Evolutionary conservation across 2,329 filamentous ascomycete genomes (phyloP).

Genomic region (Diaporthe helianthi): DNA sequence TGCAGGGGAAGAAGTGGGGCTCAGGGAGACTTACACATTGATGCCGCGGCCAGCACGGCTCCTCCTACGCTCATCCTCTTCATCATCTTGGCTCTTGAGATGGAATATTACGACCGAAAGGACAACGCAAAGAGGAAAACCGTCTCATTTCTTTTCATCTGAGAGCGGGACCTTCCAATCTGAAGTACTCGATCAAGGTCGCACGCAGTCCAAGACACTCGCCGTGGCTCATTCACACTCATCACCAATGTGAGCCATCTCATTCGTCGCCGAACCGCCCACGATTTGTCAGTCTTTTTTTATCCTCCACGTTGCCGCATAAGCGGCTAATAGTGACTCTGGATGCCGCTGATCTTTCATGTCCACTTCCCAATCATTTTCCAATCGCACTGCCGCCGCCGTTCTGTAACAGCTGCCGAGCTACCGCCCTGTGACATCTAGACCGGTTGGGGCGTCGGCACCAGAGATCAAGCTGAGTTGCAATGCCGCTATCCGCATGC

Average conservation of each 20-base stretch:
- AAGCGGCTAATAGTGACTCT: conserved; percentile 6
- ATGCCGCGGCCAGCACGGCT: conserved; percentile 30
- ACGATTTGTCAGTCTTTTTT: conserved; percentile 21
- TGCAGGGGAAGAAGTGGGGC: neutral
- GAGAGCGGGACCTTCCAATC: neutral
- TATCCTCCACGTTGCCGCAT: conserved; percentile 19
- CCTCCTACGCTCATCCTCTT: neutral
- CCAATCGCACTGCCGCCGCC: neutral
- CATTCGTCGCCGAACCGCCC: conserved; percentile 30
- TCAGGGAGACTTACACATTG: conserved; percentile 2
- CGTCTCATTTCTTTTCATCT: neutral
- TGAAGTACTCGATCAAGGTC: conserved; percentile 1
- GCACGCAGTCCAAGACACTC: neutral
- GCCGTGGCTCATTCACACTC: conserved; percentile 8
- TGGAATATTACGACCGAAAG: neutral
- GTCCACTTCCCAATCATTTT: conserved; percentile 7
- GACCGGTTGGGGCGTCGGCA: neutral
- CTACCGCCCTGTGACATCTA: neutral
- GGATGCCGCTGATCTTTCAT: conserved; percentile 17
- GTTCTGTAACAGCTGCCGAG: conserved; percentile 5
- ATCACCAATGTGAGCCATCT: conserved; percentile 23
- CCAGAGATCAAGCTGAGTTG: neutral
- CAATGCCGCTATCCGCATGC: neutral
- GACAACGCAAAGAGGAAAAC: neutral
- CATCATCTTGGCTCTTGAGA: conserved; percentile 1